Percentiles rank a stretch among this genome's conserved stretches.
Evolutionary conservation across 768 basidiomycete genomes (phyloP).

Genomic region (Psilocybe tampanensis): DNA sequence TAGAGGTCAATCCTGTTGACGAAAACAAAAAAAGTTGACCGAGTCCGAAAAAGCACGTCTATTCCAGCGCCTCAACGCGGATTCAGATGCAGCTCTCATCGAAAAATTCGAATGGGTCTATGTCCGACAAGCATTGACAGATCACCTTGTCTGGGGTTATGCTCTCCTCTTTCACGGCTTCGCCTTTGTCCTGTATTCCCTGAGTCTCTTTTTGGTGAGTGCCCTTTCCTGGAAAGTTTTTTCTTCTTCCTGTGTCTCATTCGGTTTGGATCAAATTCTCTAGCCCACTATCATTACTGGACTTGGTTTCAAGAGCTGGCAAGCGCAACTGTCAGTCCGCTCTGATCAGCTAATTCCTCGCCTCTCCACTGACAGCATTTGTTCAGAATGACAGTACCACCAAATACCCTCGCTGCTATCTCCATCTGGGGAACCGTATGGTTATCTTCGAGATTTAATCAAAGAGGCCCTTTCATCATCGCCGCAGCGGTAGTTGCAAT

Average conservation of each 20-base stretch:
- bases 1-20: not conserved
- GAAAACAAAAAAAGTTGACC: slow-evolving; percentile 44
- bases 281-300: slow-evolving; percentile 62
- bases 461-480: slow-evolving; percentile 57
- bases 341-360: not conserved
- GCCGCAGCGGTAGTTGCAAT: slow-evolving; percentile 50
- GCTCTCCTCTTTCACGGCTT: slow-evolving; percentile 63
- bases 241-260: not conserved
- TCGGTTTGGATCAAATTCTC: not conserved
- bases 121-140: slow-evolving; percentile 55
- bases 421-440: slow-evolving; percentile 54
- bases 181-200: slow-evolving; percentile 58
- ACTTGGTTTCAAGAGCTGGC: slow-evolving; percentile 60
- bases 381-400: slow-evolving; percentile 58
- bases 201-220: slow-evolving; percentile 59
- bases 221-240: not conserved
- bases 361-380: not conserved
- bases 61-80: slow-evolving; percentile 48
- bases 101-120: slow-evolving; percentile 62
- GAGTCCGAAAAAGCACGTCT: slow-evolving; percentile 53
- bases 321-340: slow-evolving; percentile 54
- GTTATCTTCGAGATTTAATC: slow-evolving; percentile 47
- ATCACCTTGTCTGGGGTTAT: slow-evolving; percentile 64
- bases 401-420: slow-evolving; percentile 51
- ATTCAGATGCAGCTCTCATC: slow-evolving; percentile 54